A percentile compares a stretch with the other conserved stretches of the same genome.
phyloP scores from a whole-genome alignment of 2,329 filamentous ascomycete genomes.

The Cadophora sp. region DNA sequence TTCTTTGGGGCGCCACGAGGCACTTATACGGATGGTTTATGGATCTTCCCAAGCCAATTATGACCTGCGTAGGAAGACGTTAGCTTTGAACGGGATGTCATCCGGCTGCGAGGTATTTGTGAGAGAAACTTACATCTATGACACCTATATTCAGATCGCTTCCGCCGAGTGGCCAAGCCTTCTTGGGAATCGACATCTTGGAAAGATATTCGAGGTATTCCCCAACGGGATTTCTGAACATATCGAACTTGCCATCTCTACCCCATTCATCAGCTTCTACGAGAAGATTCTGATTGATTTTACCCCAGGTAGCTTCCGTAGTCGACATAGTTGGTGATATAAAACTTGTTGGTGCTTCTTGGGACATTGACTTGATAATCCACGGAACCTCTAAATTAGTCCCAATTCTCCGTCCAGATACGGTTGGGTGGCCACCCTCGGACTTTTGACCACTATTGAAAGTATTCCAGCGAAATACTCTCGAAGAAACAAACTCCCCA shows the following conservation, averaged over 20 bases:
- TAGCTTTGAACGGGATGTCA: neutral
- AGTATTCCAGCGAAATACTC: constrained; percentile 21
- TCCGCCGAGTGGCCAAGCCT: neutral
- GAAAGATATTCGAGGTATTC: constrained; percentile 30
- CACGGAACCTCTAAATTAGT: constrained; percentile 25
- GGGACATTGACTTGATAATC: constrained; percentile 18
- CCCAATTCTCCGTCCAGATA: constrained; percentile 27
- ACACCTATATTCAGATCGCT: constrained; percentile 20
- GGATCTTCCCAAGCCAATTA: constrained; percentile 26
- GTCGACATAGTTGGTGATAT: neutral
- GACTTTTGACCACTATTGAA: constrained; percentile 9
- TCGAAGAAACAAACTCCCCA: constrained; percentile 27
- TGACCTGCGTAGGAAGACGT: constrained; percentile 2
- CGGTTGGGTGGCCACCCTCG: constrained; percentile 20
- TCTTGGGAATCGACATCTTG: constrained; percentile 20
- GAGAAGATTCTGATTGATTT: constrained; percentile 24
- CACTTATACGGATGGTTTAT: neutral
- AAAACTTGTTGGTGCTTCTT: neutral
- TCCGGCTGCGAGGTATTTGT: neutral
- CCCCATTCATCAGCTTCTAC: constrained; percentile 31
- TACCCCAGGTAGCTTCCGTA: constrained; percentile 20
- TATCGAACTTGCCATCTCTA: constrained; percentile 21
- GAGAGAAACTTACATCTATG: constrained; percentile 27
- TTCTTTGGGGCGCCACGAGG: constrained; percentile 18
- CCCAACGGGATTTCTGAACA: constrained; percentile 29